phyloP scores from a whole-genome alignment of 352 stramenopile species.

The Globisporangium spiculum region DNA sequence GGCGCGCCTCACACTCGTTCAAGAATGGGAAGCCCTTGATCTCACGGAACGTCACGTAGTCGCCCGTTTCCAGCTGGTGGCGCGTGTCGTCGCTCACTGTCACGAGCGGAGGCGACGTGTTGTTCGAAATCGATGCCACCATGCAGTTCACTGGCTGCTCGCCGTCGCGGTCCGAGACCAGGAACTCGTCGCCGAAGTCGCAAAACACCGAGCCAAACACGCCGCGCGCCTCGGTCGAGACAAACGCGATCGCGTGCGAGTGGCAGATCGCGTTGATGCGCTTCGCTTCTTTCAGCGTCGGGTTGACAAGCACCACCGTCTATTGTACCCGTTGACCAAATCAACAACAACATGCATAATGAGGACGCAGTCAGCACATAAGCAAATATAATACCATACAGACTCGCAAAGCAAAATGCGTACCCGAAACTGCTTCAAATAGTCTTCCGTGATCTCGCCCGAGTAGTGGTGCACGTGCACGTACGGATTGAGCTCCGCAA shows the following conservation, averaged over 20 bases:
- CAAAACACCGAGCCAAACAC: conserved; percentile 97
- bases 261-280: conserved; percentile 87
- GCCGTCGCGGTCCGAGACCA: conserved; percentile 93
- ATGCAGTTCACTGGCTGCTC: conserved; percentile 92
- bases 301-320: conserved; percentile 82
- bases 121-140: conserved; percentile 92
- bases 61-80: conserved; percentile 96
- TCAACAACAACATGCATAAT: background rate
- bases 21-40: conserved; percentile 91
- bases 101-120: conserved; percentile 71
- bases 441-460: conserved; percentile 67
- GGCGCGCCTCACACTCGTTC: conserved; percentile 63
- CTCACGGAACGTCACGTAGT: conserved; percentile 95
- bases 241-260: conserved; percentile 86
- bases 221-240: conserved; percentile 89
- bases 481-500: conserved; percentile 98
- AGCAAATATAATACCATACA: background rate
- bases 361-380: background rate
- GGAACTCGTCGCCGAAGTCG: conserved; percentile 96
- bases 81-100: conserved; percentile 98
- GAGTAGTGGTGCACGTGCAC: conserved; percentile 79
- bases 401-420: conserved; percentile 17
- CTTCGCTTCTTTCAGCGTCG: conserved; percentile 60
- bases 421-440: conserved; percentile 71
- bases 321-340: background rate